phyloP scores from a whole-genome alignment of 2,329 filamentous ascomycete genomes.

The Calonectria multiphialidica region DNA sequence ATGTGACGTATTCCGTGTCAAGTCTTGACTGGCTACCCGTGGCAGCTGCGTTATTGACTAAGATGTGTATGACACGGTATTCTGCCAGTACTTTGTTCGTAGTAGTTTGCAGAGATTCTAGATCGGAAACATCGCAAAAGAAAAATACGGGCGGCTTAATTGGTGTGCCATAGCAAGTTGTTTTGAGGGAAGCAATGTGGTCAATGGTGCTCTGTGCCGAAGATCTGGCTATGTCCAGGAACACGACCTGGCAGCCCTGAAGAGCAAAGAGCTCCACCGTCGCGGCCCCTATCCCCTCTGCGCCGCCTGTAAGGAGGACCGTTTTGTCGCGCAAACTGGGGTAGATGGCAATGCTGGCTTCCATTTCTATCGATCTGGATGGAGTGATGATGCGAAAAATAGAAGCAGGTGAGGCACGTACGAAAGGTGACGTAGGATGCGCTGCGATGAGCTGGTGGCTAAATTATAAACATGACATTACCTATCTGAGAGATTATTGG shows the following conservation, averaged over 20 bases:
- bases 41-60: conserved; percentile 85
- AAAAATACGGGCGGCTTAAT: conserved; percentile 50
- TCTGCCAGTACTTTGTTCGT: conserved; percentile 48
- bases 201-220: conserved; percentile 44
- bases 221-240: conserved; percentile 54
- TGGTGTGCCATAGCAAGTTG: conserved; percentile 21
- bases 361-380: not conserved
- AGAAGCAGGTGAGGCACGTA: not conserved
- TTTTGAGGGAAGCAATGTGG: conserved; percentile 25
- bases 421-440: not conserved
- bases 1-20: conserved; percentile 51
- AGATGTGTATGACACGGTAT: conserved; percentile 71
- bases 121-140: conserved; percentile 56
- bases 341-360: conserved; percentile 48
- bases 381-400: no score
- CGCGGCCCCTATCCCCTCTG: conserved; percentile 59
- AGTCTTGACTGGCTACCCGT: conserved; percentile 38
- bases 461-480: not conserved
- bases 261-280: conserved; percentile 58
- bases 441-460: not conserved
- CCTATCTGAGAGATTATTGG: no score
- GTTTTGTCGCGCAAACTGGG: conserved; percentile 54
- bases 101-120: conserved; percentile 48
- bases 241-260: conserved; percentile 58
- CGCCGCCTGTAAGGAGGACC: conserved; percentile 60